Conservation (phyloP, 1,139 yeast genomes). For the Pichia sp. region DNA sequence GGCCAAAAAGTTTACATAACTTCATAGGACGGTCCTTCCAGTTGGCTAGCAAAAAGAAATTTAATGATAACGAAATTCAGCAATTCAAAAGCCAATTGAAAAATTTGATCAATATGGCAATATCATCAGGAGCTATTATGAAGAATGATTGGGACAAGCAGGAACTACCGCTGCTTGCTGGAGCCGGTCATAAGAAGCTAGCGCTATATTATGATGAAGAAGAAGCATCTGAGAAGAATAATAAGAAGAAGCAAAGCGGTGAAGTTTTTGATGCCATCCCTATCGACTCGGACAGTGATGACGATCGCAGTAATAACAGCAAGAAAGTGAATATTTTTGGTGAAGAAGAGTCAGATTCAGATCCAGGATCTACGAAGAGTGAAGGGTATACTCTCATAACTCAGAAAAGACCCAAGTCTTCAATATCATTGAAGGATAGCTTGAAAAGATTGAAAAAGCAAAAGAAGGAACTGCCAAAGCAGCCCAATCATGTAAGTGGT, state of each 20-base stretch:
- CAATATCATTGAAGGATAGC: conserved; percentile 10
- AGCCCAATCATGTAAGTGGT: background rate
- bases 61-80: conserved; percentile 31
- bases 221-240: background rate
- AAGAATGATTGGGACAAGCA: conserved; percentile 59
- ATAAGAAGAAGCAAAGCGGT: background rate
- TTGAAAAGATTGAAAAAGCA: conserved; percentile 14
- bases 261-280: background rate
- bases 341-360: conserved; percentile 19
- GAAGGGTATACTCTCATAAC: background rate
- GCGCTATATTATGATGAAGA: conserved; percentile 23
- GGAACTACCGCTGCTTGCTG: conserved; percentile 46
- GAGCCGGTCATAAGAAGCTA: conserved; percentile 15
- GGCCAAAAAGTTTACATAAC: conserved; percentile 47
- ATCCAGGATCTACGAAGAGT: background rate
- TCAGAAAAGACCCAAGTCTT: background rate
- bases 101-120: conserved; percentile 47
- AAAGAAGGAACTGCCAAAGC: background rate
- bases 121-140: conserved; percentile 43
- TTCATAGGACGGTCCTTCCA: conserved; percentile 47
- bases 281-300: background rate
- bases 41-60: conserved; percentile 33
- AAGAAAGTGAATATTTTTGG: conserved; percentile 25
- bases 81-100: conserved; percentile 45
- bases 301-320: conserved; percentile 6